phyloP scores from a whole-genome alignment of 768 basidiomycete genomes.

The Kwoniella newhampshirensis region DNA sequence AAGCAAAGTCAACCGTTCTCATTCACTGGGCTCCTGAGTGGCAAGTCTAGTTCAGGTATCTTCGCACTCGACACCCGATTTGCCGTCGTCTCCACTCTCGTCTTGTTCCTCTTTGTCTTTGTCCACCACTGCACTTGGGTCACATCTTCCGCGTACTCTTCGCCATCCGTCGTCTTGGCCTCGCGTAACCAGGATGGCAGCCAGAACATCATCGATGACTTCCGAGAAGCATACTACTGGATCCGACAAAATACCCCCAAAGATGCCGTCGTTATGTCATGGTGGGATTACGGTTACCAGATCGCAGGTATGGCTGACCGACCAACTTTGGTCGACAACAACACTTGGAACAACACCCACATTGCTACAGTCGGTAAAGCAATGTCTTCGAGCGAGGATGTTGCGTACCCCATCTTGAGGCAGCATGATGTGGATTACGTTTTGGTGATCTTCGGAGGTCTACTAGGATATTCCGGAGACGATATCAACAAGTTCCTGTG shows the following conservation, averaged over 20 bases:
- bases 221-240: slow-evolving; percentile 99
- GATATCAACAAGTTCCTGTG: slow-evolving; percentile 99
- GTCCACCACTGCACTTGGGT: slow-evolving; percentile 97
- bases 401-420: slow-evolving; percentile 92
- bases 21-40: slow-evolving; percentile 49
- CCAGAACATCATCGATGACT: slow-evolving; percentile 95
- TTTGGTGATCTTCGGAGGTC: slow-evolving; percentile 92
- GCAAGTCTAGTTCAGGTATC: slow-evolving; percentile 59
- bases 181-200: slow-evolving; percentile 76
- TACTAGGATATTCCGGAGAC: slow-evolving; percentile 92
- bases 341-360: slow-evolving; percentile 99
- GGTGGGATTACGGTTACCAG: slow-evolving; percentile 99
- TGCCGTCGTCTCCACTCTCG: slow-evolving; percentile 69
- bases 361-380: slow-evolving; percentile 99
- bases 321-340: slow-evolving; percentile 94
- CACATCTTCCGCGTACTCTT: slow-evolving; percentile 91
- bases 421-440: slow-evolving; percentile 97
- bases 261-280: slow-evolving; percentile 92
- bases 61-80: slow-evolving; percentile 82
- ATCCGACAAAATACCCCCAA: slow-evolving; percentile 89
- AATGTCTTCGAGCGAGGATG: slow-evolving; percentile 90
- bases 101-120: slow-evolving; percentile 80
- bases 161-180: slow-evolving; percentile 92
- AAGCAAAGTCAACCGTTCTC: slow-evolving; percentile 47
- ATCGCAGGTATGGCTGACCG: slow-evolving; percentile 99